A percentile compares a stretch with the other conserved stretches of the same genome.
Conservation (phyloP, 345 rosid species). For the Eucalyptus camaldulensis region DNA sequence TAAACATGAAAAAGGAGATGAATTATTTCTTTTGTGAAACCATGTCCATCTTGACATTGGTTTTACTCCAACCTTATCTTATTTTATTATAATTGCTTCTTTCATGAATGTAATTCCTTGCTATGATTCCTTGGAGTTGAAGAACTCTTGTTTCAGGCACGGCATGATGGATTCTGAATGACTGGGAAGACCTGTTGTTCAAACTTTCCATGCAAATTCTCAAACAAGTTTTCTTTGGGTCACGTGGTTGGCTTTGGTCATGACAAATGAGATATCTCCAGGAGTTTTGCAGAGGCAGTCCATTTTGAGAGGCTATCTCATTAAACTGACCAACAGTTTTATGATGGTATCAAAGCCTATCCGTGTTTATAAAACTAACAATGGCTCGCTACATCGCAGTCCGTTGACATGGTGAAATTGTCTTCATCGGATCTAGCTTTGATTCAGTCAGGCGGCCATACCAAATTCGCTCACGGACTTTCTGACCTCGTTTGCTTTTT, state of each 20-base stretch:
- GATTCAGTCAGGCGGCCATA: slow-evolving; percentile 31
- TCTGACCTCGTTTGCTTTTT: neutral
- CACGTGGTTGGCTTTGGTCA: neutral
- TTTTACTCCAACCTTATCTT: neutral
- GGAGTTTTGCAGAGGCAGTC: neutral
- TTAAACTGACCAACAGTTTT: neutral
- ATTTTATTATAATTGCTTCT: neutral
- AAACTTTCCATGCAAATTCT: neutral
- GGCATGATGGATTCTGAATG: neutral
- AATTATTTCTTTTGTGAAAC: neutral
- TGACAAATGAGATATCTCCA: neutral
- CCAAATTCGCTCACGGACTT: slow-evolving; percentile 1
- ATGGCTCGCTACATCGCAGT: neutral
- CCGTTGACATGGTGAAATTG: slow-evolving; percentile 13
- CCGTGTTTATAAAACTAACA: neutral
- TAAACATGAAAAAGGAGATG: neutral
- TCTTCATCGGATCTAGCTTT: neutral
- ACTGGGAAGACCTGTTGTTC: neutral
- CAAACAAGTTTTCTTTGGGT: neutral
- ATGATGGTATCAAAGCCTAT: neutral
- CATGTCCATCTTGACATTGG: neutral
- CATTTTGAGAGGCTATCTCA: neutral
- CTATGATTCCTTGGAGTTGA: neutral
- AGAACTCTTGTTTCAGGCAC: neutral
- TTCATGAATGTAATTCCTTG: neutral